Conservation (phyloP, 805 yeast genomes). For the Hanseniaspora hatyaiensis region DNA sequence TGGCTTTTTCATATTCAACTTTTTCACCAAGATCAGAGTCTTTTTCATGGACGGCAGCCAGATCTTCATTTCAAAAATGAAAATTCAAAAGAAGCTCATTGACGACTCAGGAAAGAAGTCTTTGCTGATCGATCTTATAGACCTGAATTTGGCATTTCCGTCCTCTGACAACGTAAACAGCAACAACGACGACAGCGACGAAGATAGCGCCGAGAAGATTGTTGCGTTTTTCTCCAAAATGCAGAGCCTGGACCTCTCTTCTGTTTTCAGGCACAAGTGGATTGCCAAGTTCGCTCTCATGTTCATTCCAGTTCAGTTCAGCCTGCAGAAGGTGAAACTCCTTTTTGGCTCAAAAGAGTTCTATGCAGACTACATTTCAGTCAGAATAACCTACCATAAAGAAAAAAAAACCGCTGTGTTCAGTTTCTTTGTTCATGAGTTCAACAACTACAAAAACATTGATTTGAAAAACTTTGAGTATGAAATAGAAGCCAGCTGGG, state of each 20-base stretch:
- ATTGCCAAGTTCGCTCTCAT: neutral
- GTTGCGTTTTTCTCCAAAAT: neutral
- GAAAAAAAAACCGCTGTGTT: neutral
- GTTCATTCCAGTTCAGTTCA: constrained; percentile 11
- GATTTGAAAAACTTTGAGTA: constrained; percentile 13
- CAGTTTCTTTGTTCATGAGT: constrained; percentile 14
- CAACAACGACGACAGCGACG: neutral
- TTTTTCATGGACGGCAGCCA: neutral
- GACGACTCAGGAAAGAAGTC: constrained; percentile 11
- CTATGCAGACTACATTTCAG: constrained; percentile 13
- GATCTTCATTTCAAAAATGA: constrained; percentile 10
- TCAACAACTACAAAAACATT: constrained; percentile 4
- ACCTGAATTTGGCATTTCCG: neutral
- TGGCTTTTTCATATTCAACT: constrained; percentile 2
- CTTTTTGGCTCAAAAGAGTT: neutral
- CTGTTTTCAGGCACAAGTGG: neutral
- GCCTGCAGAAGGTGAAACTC: constrained; percentile 11
- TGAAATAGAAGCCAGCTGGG: constrained; percentile 3
- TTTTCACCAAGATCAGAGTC: constrained; percentile 1
- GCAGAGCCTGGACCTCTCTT: neutral
- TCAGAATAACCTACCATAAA: constrained; percentile 2
- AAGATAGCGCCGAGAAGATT: neutral
- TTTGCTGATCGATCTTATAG: constrained; percentile 7
- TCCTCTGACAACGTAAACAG: neutral
- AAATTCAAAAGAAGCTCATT: constrained; percentile 6